Evolutionary conservation across 2,329 filamentous ascomycete species (phyloP).

Genomic region (Cryphonectria carpinicola): DNA sequence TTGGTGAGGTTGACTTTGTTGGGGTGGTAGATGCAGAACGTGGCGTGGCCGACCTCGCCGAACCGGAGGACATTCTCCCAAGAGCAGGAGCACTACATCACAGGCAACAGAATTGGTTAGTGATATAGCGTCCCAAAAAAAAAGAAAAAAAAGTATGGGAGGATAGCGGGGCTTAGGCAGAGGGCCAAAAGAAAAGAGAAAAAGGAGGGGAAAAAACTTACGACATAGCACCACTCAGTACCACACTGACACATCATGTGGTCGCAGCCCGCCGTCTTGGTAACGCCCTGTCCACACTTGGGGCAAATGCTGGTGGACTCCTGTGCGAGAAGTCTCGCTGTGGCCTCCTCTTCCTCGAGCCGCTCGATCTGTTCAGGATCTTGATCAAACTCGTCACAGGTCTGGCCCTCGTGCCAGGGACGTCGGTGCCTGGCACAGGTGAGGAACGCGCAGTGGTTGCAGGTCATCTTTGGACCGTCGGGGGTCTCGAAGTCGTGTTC

Average conservation of each 20-base stretch:
- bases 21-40: slow-evolving; percentile 28
- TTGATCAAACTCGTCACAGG: slow-evolving; percentile 23
- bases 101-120: neutral
- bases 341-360: slow-evolving; percentile 28
- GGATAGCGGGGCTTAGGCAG: too few relatives aligned
- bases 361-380: slow-evolving; percentile 27
- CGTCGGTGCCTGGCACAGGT: slow-evolving; percentile 27
- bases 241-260: slow-evolving; percentile 27
- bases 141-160: too few relatives aligned
- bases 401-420: slow-evolving; percentile 25
- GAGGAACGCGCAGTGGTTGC: slow-evolving; percentile 19
- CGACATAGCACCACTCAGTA: slow-evolving; percentile 26
- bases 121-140: too few relatives aligned
- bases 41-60: slow-evolving; percentile 20
- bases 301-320: slow-evolving; percentile 27
- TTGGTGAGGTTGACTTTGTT: slow-evolving; percentile 27
- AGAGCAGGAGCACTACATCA: slow-evolving; percentile 21
- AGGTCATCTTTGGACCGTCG: slow-evolving; percentile 23
- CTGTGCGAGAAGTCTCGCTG: slow-evolving; percentile 20
- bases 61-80: slow-evolving; percentile 26
- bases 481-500: slow-evolving; percentile 14
- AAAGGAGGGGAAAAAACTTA: neutral
- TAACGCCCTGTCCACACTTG: slow-evolving; percentile 27
- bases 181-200: neutral
- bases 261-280: slow-evolving; percentile 25